Evolutionary conservation across 2,329 filamentous ascomycete genomes (phyloP), one percentile per base, ranked within the genome.

Genomic region (Aspergillus chevalieri): DNA sequence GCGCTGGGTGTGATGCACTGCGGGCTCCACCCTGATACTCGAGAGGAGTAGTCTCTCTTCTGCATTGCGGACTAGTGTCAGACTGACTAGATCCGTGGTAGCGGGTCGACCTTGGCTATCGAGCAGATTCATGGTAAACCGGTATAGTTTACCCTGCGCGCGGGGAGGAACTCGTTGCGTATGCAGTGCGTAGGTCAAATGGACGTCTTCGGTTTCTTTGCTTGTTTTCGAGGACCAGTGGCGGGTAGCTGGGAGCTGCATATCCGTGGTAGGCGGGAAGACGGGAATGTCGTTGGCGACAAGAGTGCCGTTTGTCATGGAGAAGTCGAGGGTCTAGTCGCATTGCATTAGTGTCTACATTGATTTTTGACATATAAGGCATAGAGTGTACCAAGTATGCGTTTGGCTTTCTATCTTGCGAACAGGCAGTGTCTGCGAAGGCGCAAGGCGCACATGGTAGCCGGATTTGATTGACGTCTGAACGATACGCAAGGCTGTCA

Each of bases 231-330:
- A 43, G 3, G 53, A 49, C 28, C 54, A 49, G n/a, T 60, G 55
- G 28, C 58, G 60, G 15, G 53, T 47, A 3, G 59, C 64, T 14
- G 24, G 22, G 22, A 28, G 8, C 15, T 61, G 48, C 30, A 67
- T 53, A 38, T 58, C 56, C 61, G 64, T 63, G 15, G 50, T 39
- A 4, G 60, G 44, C 1, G 64, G 65, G 50, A 66, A 67, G 44
- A 67, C 49, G 19, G 52, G 45, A 15, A 65, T 50, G 10, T 58
- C 36, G 50, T 67, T 67, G 50, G 62, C 64, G 28, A 56, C 58
- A 4, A 67, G 57, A 6, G 48, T 56, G 39, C 55, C 59, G 49
- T 67, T 56, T 24, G 57, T 34, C 4, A 64, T 56, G n/a, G 61
- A 52, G 48, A 65, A 62, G 42, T 57, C 54, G 6, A 67, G 39